These are phyloP conservation scores for Geosmithia flava DNA, from an alignment of 2,329 filamentous ascomycete species.

Conservation along the genomic window DNA sequence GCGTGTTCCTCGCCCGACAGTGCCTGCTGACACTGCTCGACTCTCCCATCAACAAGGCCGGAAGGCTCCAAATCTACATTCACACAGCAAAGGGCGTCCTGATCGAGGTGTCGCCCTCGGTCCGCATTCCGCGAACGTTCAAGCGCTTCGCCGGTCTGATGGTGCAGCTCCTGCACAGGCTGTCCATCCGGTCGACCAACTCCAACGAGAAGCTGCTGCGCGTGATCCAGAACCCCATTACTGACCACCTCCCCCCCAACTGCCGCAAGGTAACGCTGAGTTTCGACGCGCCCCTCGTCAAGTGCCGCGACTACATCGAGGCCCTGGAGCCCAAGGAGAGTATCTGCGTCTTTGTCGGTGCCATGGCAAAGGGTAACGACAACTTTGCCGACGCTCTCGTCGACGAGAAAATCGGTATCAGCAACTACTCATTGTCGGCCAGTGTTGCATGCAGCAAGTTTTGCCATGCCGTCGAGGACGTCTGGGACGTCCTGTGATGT, in stretches of 20 bases:
- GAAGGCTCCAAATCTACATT: conserved; percentile 95
- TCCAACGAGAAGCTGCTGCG: conserved; percentile 96
- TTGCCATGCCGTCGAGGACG: conserved; percentile 94
- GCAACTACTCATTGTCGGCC: conserved; percentile 92
- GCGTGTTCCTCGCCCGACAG: conserved; percentile 31
- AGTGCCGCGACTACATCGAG: conserved; percentile 80
- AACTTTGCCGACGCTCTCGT: conserved; percentile 92
- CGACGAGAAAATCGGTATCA: conserved; percentile 96
- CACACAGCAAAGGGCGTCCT: conserved; percentile 94
- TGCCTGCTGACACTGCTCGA: conserved; percentile 94
- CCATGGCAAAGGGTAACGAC: conserved; percentile 95
- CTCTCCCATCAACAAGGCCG: conserved; percentile 97
- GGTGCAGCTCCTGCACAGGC: conserved; percentile 91
- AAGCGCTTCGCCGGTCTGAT: conserved; percentile 98
- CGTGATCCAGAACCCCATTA: conserved; percentile 97
- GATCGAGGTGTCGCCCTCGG: conserved; percentile 96
- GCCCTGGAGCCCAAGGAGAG: conserved; percentile 72
- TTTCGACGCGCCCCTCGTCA: conserved; percentile 81
- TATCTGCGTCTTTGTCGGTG: conserved; percentile 94
- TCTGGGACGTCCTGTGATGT: conserved; percentile 73
- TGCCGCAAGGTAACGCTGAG: conserved; percentile 96
- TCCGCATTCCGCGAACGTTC: conserved; percentile 94
- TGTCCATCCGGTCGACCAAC: conserved; percentile 91
- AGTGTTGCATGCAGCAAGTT: conserved; percentile 99
- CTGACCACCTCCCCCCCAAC: conserved; percentile 89